These are phyloP conservation scores for Picea glauca DNA, from an alignment of 75 land plant species.

Conservation along the genomic window DNA sequence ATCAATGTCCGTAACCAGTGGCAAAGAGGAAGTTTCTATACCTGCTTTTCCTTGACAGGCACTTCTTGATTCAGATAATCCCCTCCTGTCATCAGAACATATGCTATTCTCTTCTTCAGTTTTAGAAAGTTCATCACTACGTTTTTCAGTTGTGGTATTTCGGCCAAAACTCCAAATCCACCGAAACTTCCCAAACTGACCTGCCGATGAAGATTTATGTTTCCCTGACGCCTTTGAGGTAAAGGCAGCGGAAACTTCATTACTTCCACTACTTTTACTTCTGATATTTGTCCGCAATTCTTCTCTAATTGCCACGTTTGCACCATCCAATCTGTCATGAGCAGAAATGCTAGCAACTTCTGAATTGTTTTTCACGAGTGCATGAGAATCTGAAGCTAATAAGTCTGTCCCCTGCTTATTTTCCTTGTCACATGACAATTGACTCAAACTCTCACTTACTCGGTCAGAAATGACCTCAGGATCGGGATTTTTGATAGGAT, in stretches of 20 bases:
- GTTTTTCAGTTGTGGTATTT: constrained; percentile 2
- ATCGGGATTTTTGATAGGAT: background rate
- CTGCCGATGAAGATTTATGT: constrained; percentile 3
- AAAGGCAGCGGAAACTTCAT: background rate
- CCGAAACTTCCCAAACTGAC: constrained; percentile 12
- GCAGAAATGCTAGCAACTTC: background rate
- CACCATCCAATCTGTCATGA: background rate
- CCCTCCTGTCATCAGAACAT: background rate
- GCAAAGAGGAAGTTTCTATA: background rate
- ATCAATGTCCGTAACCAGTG: background rate
- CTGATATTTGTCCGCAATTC: background rate
- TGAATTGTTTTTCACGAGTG: background rate
- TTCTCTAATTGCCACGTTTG: background rate
- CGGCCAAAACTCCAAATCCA: constrained; percentile 29
- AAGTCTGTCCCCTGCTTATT: background rate
- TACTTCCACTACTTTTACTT: background rate
- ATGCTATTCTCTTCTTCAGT: background rate
- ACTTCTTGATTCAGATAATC: background rate
- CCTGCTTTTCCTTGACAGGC: constrained; percentile 2
- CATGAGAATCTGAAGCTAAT: background rate
- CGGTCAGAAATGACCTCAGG: background rate
- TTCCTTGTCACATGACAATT: constrained; percentile 1
- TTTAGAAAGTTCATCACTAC: background rate
- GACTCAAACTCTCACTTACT: background rate
- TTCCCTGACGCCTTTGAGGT: background rate